A percentile compares a stretch with the other conserved stretches of the same genome.
These are phyloP conservation scores for Metarhizium rileyi DNA, from an alignment of 2,329 filamentous ascomycete species.

Conservation along the genomic window DNA sequence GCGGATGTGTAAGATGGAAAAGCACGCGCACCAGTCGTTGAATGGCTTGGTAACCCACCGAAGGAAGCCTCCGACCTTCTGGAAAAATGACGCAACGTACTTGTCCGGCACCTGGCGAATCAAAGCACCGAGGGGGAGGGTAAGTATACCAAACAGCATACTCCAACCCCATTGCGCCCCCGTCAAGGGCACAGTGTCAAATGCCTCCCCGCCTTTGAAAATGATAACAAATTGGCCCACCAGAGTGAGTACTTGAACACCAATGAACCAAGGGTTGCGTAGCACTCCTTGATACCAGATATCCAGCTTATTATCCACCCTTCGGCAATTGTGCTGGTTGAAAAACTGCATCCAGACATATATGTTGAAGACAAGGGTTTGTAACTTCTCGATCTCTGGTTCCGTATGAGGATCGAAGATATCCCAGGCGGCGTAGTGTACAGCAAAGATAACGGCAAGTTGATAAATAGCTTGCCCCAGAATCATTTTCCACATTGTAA, in stretches of 20 bases:
- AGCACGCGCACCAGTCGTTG: constrained; percentile 11
- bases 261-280: constrained; percentile 67
- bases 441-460: constrained; percentile 47
- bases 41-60: constrained; percentile 13
- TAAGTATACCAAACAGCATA: constrained; percentile 55
- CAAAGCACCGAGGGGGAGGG: constrained; percentile 48
- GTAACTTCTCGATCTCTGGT: constrained; percentile 25
- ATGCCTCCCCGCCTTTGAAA: constrained; percentile 58
- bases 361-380: constrained; percentile 73
- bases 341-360: constrained; percentile 90
- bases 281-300: constrained; percentile 66
- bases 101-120: constrained; percentile 32
- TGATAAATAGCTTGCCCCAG: constrained; percentile 73
- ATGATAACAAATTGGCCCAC: constrained; percentile 64
- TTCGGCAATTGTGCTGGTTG: constrained; percentile 70
- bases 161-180: constrained; percentile 62
- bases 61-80: constrained; percentile 11
- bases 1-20: constrained; percentile 12
- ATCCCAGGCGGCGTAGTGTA: constrained; percentile 50
- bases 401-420: constrained; percentile 43
- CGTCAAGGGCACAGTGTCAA: constrained; percentile 51
- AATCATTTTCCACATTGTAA: constrained; percentile 87
- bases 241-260: constrained; percentile 56
- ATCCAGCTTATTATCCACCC: constrained; percentile 75
- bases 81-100: constrained; percentile 20